These are phyloP conservation scores for Tetrapisispora iriomotensis DNA, from an alignment of 805 yeast species.

Conservation along the genomic window DNA sequence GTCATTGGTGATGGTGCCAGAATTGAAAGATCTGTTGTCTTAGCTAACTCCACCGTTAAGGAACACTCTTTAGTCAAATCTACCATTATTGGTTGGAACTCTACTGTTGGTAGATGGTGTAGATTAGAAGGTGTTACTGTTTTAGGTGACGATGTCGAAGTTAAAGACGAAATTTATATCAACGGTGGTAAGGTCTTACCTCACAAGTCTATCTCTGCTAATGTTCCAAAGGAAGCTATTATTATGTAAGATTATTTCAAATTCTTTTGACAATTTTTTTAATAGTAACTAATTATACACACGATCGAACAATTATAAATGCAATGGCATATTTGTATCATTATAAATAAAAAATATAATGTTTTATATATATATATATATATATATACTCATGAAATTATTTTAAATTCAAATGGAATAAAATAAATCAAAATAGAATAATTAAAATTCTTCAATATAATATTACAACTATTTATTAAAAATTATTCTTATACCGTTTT, in stretches of 20 bases:
- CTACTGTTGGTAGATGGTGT: slow-evolving; percentile 97
- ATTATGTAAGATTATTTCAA: slow-evolving; percentile 58
- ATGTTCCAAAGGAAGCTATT: slow-evolving; percentile 96
- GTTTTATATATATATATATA: no score
- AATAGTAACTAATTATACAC: neutral
- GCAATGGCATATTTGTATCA: neutral
- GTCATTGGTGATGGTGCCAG: slow-evolving; percentile 97
- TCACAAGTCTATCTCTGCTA: slow-evolving; percentile 91
- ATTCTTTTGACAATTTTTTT: no score
- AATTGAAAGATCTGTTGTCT: slow-evolving; percentile 87
- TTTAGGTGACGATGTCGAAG: slow-evolving; percentile 97
- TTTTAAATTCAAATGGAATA: neutral
- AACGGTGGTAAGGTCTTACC: slow-evolving; percentile 99
- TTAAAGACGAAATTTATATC: slow-evolving; percentile 96
- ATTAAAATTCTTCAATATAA: no score
- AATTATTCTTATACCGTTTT: neutral
- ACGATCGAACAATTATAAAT: neutral
- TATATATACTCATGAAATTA: no score
- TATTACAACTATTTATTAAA: slow-evolving; percentile 1
- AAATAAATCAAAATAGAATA: no score
- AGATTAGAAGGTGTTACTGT: slow-evolving; percentile 97
- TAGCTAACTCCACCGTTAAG: slow-evolving; percentile 83
- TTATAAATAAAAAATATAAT: neutral
- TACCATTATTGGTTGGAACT: slow-evolving; percentile 98
- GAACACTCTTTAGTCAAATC: slow-evolving; percentile 98